Base-by-base conservation (phyloP, 2,329 filamentous ascomycete species). In the Colletotrichum tabaci region DNA sequence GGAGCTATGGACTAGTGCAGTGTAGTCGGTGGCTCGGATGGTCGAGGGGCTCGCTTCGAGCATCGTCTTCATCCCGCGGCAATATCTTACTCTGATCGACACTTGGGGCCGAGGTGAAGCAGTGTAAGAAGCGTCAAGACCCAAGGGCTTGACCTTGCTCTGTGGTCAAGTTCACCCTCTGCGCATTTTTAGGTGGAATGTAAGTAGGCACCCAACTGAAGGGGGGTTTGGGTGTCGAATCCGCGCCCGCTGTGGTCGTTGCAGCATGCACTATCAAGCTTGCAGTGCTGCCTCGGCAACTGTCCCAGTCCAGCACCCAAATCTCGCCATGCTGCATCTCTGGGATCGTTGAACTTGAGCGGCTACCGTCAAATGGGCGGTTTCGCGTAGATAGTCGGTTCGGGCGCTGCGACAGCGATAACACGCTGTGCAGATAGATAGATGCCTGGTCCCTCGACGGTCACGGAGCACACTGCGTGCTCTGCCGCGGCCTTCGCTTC, bases 71-170 rank as follows among this genome's bases (percentile, higher is more conserved):
- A 40, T 47, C 50, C 52, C n/a, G 46, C 38, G 64, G 58, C 30
- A 67, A 53, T 46, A 58, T 68, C 64, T 71, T 64, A 53, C 55
- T 61, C 38, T 23, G n/a, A 67, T 38, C 44, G 57, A 44, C 15
- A 52, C 42, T 23, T 44, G 53, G 56, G 5, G 12, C 16, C 57
- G 57, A 44, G 60, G 47, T 30, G 30, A 23, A 38, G 56, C 38
- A 50, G 35, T 13, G 38, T 35, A 13, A 35, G 30, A 50, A 61
- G 35, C 9, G 35, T 38, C 35, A 38, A 10, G 8, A 38, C 9
- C 9, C 35, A 35, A 35, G 26, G 18, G 30, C 30, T 40, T 3
- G 46, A 35, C 26, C 23, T 40, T 9, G 26, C 46, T 50, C 21
- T 23, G 44, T 18, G 13, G 26, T 26, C 23, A 38, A 2, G 35